Percentiles rank a stretch among this genome's conserved stretches.
Evolutionary conservation across 73 alveolate species (phyloP).

Genomic region (Halteria grandinella): DNA sequence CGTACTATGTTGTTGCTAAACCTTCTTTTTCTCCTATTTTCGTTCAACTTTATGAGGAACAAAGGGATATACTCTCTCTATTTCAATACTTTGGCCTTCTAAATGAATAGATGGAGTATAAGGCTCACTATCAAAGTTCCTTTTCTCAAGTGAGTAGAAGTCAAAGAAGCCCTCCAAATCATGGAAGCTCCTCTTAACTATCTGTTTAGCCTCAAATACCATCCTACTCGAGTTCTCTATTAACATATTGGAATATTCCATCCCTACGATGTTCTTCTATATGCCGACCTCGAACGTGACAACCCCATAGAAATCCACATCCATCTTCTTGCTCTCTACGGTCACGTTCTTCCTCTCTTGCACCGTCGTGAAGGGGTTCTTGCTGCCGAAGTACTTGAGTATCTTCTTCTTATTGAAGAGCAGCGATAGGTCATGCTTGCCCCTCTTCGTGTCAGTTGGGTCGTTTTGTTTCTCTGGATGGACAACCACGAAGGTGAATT

Average conservation of each 20-base stretch:
- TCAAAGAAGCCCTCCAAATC: conserved; percentile 41
- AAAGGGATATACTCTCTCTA: conserved; percentile 22
- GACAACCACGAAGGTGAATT: conserved; percentile 51
- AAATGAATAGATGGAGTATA: conserved; percentile 2
- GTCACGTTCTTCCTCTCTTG: too few species aligned
- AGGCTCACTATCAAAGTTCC: not conserved
- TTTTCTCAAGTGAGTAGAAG: conserved; percentile 18
- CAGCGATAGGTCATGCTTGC: conserved; percentile 15
- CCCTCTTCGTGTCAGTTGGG: not conserved
- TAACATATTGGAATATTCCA: conserved; percentile 42
- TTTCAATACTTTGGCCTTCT: not conserved
- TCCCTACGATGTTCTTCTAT: conserved; percentile 44
- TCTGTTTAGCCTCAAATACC: conserved; percentile 46
- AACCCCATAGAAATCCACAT: conserved; percentile 45
- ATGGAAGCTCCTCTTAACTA: conserved; percentile 45
- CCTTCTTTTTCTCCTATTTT: too few species aligned
- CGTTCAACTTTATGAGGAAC: too few species aligned
- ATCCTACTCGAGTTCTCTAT: conserved; percentile 35
- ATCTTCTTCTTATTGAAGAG: conserved; percentile 30
- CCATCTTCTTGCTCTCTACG: not conserved
- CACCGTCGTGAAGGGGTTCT: conserved; percentile 48
- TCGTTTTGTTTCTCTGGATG: conserved; percentile 41
- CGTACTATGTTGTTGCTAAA: too few species aligned
- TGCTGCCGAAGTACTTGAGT: conserved; percentile 46
- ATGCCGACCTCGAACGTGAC: conserved; percentile 59